Evolutionary conservation across 1,284 basidiomycete genomes (phyloP), one percentile per base, ranked within the genome.

Genomic region (Cronartium quercuum): DNA sequence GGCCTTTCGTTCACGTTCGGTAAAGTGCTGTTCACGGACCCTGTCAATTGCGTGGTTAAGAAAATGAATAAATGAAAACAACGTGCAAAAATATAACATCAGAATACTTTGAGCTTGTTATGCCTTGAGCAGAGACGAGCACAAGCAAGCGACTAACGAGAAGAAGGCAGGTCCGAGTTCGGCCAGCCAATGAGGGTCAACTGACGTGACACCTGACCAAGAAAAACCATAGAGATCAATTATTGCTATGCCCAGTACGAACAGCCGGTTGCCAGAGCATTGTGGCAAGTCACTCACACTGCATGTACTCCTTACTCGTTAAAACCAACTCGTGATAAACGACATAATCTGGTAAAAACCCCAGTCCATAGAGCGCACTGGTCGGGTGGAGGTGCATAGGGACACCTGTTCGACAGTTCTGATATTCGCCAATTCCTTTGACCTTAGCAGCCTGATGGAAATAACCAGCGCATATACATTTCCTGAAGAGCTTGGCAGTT

Each of bases 401-500:
- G 47, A 87, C 83, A 42, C 94, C 96, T n/a, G 95, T 94, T 58
- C 96, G 87, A 78, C 95, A 91, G 82, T 99, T 97, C 76, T 95
- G 92, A 82, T 97, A 98, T 83, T 98, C 96, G 77, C 95, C 96
- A 76, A 98, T 96, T 81, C 95, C 95, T 84, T 98, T 98, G 55
- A 96, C 94, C 77, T 93, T 86, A 9, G 95, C 95, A 0, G 96
- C 94, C 83, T 98, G 96, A 82, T 98, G 96, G 86, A 99, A 99
- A 84, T 98, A 99, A 34, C 95, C 96, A 15, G 94, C 91, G 61
- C 93, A 90, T 79, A 99, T 98, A 29, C 94, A 94, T 86, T 97
- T 98, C 80, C 95, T 93, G 78, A 34, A 35, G 1, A 24, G 4
- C 35, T 24, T 9, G 7, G 21, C 12, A 62, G 44, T 63, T 15